Evolutionary conservation across 78 protist genomes (phyloP).

Genomic region (Cyanophora paradoxa): DNA sequence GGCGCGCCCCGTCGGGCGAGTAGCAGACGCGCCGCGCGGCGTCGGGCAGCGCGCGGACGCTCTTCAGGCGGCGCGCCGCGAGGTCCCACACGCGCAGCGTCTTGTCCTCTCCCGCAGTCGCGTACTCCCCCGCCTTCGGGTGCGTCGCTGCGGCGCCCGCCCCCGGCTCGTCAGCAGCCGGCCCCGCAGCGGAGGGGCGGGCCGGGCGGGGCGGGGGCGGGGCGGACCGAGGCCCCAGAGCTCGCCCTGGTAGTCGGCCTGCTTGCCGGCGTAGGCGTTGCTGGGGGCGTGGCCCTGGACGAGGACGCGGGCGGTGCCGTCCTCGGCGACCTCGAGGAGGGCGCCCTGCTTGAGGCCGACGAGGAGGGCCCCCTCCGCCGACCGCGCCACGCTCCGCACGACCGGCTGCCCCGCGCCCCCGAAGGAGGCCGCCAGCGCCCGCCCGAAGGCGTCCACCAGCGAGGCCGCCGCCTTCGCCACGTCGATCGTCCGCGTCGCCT

Average conservation of each 20-base stretch:
- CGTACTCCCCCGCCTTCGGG: neutral
- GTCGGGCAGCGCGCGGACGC: too few relatives aligned
- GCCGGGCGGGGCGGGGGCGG: too few relatives aligned
- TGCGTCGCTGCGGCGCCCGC: constrained; percentile 23
- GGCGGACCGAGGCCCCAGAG: too few relatives aligned
- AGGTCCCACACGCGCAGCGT: constrained; percentile 28
- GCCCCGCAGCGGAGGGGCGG: too few relatives aligned
- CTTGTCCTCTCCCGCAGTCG: constrained; percentile 20
- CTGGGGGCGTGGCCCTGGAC: neutral
- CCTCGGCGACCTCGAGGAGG: neutral
- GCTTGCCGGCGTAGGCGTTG: too few relatives aligned
- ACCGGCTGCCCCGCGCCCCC: neutral
- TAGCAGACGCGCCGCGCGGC: too few relatives aligned
- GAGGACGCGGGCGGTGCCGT: neutral
- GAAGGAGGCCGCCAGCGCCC: neutral
- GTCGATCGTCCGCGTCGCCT: neutral
- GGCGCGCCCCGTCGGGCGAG: too few relatives aligned
- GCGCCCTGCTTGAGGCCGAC: neutral
- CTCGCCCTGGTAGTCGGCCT: too few relatives aligned
- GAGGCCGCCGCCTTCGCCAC: neutral
- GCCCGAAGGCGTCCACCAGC: neutral
- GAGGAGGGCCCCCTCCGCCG: too few relatives aligned
- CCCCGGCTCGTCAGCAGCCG: too few relatives aligned
- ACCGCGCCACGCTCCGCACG: neutral
- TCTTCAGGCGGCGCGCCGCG: too few relatives aligned